Conservation (phyloP, 108 stramenopile species). For the Nitzschia sp. region DNA sequence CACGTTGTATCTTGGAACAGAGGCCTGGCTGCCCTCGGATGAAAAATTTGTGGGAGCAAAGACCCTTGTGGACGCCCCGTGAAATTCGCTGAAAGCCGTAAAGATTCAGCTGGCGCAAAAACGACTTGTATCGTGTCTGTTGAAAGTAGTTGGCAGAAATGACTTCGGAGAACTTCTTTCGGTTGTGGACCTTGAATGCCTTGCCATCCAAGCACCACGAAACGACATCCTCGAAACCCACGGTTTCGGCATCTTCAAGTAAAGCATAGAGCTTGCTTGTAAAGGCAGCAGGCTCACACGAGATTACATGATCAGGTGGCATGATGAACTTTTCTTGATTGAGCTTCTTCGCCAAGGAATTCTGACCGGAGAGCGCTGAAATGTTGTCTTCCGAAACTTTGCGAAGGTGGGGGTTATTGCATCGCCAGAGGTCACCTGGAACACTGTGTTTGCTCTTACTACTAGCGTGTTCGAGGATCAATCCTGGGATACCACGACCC, state of each 20-base stretch:
- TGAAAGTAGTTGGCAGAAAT: constrained; percentile 72
- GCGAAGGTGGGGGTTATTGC: too few relatives aligned
- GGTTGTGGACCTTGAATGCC: constrained; percentile 44
- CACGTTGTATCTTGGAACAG: background rate
- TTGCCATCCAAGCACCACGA: constrained; percentile 13
- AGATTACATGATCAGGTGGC: too few relatives aligned
- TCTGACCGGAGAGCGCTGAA: too few relatives aligned
- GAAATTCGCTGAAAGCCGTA: constrained; percentile 60
- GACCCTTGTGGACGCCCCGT: constrained; percentile 49
- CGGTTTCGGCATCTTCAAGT: constrained; percentile 11
- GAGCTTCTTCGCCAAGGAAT: too few relatives aligned
- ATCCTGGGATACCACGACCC: too few relatives aligned
- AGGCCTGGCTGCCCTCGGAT: constrained; percentile 19
- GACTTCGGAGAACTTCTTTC: constrained; percentile 37
- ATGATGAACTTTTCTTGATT: too few relatives aligned
- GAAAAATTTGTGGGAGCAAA: constrained; percentile 60
- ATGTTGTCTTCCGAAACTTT: too few relatives aligned
- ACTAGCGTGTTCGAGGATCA: too few relatives aligned
- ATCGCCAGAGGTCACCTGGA: too few relatives aligned
- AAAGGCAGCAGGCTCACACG: too few relatives aligned
- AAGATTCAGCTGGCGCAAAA: constrained; percentile 86
- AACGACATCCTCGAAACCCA: constrained; percentile 11
- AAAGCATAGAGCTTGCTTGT: constrained; percentile 19
- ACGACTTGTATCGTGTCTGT: constrained; percentile 76
- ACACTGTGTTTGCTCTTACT: too few relatives aligned